These are phyloP conservation scores for Aspergillus aculeatus DNA, from an alignment of 2,329 filamentous ascomycete species.

Conservation along the genomic window DNA sequence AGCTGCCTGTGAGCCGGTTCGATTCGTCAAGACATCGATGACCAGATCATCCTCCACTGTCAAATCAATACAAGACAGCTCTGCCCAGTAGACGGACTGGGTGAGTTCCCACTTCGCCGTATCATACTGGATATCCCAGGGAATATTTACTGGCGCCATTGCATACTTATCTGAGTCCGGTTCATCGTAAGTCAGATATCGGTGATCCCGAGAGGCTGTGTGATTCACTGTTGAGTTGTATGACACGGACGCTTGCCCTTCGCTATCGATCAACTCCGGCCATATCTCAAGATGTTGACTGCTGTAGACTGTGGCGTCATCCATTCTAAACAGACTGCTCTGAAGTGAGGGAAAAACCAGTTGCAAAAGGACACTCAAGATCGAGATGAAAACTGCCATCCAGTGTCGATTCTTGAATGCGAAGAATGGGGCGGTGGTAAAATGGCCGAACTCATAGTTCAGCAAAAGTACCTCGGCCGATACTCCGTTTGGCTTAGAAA, in stretches of 20 bases:
- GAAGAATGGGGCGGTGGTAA: constrained; percentile 7
- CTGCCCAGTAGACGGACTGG: constrained; percentile 8
- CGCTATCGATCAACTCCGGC: constrained; percentile 3
- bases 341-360: constrained; percentile 5
- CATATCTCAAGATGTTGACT: constrained; percentile 6
- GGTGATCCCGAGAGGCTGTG: background rate
- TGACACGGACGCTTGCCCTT: background rate
- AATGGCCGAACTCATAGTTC: constrained; percentile 11
- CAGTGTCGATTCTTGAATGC: constrained; percentile 8
- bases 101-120: constrained; percentile 7
- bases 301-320: constrained; percentile 1
- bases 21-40: background rate
- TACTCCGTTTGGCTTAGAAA: constrained; percentile 6
- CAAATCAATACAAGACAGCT: constrained; percentile 3
- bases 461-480: constrained; percentile 9
- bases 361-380: constrained; percentile 9
- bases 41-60: background rate
- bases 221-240: background rate
- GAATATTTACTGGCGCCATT: constrained; percentile 7
- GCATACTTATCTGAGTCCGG: constrained; percentile 4
- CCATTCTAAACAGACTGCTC: constrained; percentile 4
- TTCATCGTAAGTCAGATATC: background rate
- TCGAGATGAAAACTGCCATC: constrained; percentile 6
- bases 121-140: constrained; percentile 3
- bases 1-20: background rate